These are phyloP conservation scores for Mucor saturninus DNA, from an alignment of 371 early-diverging fungal species.

Conservation along the genomic window DNA sequence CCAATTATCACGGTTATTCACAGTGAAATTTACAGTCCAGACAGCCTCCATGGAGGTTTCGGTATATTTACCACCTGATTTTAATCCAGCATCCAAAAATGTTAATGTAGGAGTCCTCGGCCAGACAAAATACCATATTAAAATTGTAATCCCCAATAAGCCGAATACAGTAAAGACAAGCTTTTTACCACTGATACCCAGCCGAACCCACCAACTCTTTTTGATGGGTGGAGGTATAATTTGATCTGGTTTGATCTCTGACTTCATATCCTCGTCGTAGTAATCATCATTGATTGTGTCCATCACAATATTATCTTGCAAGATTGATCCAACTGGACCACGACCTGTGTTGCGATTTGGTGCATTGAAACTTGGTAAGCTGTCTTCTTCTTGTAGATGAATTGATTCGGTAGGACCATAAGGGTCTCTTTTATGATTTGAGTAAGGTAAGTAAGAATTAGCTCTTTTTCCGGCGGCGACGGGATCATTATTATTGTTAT, in stretches of 20 bases:
- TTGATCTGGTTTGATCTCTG: conserved; percentile 11
- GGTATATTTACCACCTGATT: conserved; percentile 10
- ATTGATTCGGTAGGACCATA: conserved; percentile 37
- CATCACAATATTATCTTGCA: conserved; percentile 50
- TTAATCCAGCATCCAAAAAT: conserved; percentile 24
- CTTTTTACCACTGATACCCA: conserved; percentile 31
- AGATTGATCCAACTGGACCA: conserved; percentile 34
- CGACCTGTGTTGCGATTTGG: conserved; percentile 11
- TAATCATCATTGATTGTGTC: conserved; percentile 32
- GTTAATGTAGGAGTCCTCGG: conserved; percentile 38
- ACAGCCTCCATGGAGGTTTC: conserved; percentile 17
- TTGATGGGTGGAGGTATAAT: conserved; percentile 28
- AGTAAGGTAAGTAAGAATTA: conserved; percentile 52
- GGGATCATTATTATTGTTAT: background rate
- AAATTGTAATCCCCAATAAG: conserved; percentile 30
- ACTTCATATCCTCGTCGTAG: background rate
- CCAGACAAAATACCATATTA: conserved; percentile 53
- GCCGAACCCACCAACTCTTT: conserved; percentile 24
- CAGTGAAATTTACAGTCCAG: conserved; percentile 41
- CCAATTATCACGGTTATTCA: conserved; percentile 33
- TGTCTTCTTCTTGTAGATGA: conserved; percentile 42
- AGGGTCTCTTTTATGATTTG: conserved; percentile 41
- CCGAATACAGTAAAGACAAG: conserved; percentile 35
- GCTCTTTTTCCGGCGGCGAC: conserved; percentile 26
- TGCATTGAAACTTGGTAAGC: conserved; percentile 39